These are phyloP conservation scores for Potentilla sterilis DNA, from an alignment of 306 rosid genomes.

Conservation along the genomic window DNA sequence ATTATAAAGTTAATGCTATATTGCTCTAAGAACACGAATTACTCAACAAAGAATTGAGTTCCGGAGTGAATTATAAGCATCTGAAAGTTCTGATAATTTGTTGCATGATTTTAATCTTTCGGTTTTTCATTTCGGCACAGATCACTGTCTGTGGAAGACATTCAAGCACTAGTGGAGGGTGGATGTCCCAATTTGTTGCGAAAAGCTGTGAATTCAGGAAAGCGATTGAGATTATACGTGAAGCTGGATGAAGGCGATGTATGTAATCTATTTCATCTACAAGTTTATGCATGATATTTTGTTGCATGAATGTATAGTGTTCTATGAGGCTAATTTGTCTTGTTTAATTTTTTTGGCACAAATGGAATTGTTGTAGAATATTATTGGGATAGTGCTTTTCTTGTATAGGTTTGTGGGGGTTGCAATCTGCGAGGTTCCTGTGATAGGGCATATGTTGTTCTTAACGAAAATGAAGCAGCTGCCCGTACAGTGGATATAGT, in stretches of 20 bases:
- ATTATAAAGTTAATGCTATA: neutral
- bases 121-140: conserved; percentile 41
- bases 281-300: conserved; percentile 5
- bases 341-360: neutral
- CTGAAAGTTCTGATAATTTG: neutral
- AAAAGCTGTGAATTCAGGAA: conserved; percentile 88
- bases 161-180: conserved; percentile 56
- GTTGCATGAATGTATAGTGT: neutral
- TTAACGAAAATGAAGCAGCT: conserved; percentile 56
- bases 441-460: conserved; percentile 83
- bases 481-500: conserved; percentile 90
- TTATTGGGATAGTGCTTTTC: neutral
- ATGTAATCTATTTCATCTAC: conserved; percentile 32
- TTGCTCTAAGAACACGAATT: neutral
- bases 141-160: conserved; percentile 53
- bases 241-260: conserved; percentile 91
- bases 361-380: neutral
- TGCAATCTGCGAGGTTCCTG: conserved; percentile 85
- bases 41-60: neutral
- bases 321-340: neutral
- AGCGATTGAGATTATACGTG: conserved; percentile 69
- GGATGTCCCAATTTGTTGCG: conserved; percentile 89
- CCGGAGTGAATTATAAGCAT: neutral
- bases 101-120: neutral
- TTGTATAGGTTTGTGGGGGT: conserved; percentile 73